Percentiles rank a stretch among this genome's conserved stretches.
These are phyloP conservation scores for Chenopodium formosanum DNA, from an alignment of 148 eudicot genomes.

Conservation along the genomic window DNA sequence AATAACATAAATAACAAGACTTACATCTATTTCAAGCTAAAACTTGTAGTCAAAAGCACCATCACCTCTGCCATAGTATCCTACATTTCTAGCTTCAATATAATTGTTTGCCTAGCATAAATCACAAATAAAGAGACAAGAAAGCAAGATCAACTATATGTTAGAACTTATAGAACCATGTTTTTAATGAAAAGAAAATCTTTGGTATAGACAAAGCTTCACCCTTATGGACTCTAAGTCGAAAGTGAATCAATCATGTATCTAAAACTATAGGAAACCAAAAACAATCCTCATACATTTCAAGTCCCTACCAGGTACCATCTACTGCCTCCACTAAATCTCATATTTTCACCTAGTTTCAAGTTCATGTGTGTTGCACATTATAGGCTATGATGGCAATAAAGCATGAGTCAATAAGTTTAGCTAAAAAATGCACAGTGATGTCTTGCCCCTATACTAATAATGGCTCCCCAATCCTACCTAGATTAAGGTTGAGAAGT, in stretches of 20 bases:
- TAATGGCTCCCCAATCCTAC: neutral
- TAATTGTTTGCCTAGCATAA: conserved; percentile 25
- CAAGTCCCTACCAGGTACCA: neutral
- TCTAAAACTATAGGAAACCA: neutral
- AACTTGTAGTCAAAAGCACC: conserved; percentile 31
- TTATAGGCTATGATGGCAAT: neutral
- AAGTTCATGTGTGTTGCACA: neutral
- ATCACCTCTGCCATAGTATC: conserved; percentile 30
- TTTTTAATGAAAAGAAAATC: neutral
- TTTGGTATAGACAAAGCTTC: neutral
- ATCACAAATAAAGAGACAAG: conserved; percentile 11
- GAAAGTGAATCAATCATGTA: neutral
- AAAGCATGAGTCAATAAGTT: neutral
- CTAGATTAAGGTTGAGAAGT: too few species aligned
- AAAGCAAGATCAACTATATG: neutral
- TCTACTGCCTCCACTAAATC: neutral
- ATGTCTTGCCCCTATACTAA: neutral
- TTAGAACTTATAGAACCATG: neutral
- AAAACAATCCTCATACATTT: neutral
- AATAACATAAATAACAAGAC: neutral
- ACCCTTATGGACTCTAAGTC: neutral
- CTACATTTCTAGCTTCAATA: conserved; percentile 15
- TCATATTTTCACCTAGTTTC: neutral
- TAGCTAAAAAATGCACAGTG: neutral
- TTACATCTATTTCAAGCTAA: conserved; percentile 42